These are phyloP conservation scores for Penicillium sp. DNA, from an alignment of 2,329 filamentous ascomycete genomes.

Conservation along the genomic window DNA sequence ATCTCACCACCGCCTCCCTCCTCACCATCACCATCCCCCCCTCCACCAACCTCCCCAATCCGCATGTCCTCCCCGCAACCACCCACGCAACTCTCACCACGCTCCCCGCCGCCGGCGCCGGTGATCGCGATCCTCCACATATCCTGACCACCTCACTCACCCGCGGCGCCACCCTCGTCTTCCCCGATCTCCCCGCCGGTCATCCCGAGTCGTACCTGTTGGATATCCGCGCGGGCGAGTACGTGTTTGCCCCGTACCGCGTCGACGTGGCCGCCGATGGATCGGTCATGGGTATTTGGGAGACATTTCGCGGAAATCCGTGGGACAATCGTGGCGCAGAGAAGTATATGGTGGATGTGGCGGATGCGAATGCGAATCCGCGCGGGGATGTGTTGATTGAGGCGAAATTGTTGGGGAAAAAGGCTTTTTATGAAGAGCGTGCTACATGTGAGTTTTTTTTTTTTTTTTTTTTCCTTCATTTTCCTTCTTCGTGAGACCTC, in stretches of 20 bases:
- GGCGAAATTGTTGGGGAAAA: constrained; percentile 55
- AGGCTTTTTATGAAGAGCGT: constrained; percentile 72
- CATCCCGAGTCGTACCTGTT: constrained; percentile 62
- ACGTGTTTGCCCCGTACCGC: constrained; percentile 70
- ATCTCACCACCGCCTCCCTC: constrained; percentile 21
- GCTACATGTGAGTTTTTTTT: constrained; percentile 61
- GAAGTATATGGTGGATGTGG: constrained; percentile 34
- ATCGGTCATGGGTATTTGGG: constrained; percentile 61
- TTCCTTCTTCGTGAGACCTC: too few relatives aligned
- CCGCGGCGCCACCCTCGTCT: constrained; percentile 64
- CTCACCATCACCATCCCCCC: constrained; percentile 37
- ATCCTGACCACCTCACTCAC: constrained; percentile 58
- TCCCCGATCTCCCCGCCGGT: constrained; percentile 57
- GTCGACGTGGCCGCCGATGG: constrained; percentile 56
- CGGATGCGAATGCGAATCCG: constrained; percentile 9
- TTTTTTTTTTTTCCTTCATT: constrained; percentile 1
- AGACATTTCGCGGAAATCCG: constrained; percentile 82
- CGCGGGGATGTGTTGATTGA: constrained; percentile 50
- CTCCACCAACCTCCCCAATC: constrained; percentile 41
- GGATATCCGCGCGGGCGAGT: constrained; percentile 67
- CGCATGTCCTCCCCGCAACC: constrained; percentile 37
- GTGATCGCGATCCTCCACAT: constrained; percentile 38
- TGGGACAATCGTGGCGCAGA: constrained; percentile 73
- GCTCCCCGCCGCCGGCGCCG: constrained; percentile 29
- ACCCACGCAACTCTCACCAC: constrained; percentile 49